Evolutionary conservation across 768 basidiomycete genomes (phyloP).

Genomic region (Termitomyces titanicus): DNA sequence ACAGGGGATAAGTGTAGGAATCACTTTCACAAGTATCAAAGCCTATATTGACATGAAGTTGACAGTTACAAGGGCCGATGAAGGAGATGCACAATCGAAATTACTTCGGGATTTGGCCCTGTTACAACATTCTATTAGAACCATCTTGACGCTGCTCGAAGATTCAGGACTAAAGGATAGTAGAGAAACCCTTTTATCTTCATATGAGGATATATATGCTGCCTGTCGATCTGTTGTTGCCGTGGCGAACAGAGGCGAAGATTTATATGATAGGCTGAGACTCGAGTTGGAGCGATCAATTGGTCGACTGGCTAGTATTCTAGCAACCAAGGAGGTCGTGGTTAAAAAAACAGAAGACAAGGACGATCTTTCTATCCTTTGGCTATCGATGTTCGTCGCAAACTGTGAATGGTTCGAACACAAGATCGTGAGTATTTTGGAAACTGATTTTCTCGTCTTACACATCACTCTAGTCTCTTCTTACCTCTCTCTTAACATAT

Average conservation of each 20-base stretch:
- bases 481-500: conserved; percentile 65
- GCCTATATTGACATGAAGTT: not conserved
- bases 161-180: conserved; percentile 15
- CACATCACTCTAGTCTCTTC: conserved; percentile 37
- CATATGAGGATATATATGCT: conserved; percentile 54
- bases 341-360: conserved; percentile 19
- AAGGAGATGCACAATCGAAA: conserved; percentile 22
- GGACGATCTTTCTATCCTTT: conserved; percentile 32
- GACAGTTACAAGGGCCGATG: conserved; percentile 12
- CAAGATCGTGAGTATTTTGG: conserved; percentile 48
- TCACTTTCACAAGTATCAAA: not conserved
- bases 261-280: conserved; percentile 54
- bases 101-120: conserved; percentile 18
- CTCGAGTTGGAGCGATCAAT: conserved; percentile 59
- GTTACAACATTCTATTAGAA: conserved; percentile 34
- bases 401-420: conserved; percentile 61
- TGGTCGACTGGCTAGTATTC: conserved; percentile 32
- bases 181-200: conserved; percentile 33
- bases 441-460: not conserved
- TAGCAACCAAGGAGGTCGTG: conserved; percentile 21
- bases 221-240: conserved; percentile 56
- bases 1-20: conserved; percentile 37
- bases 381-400: conserved; percentile 56
- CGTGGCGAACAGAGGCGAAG: conserved; percentile 49
- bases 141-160: conserved; percentile 30